Conservation (phyloP, 2,329 filamentous ascomycete genomes). For the Metarhizium rileyi region DNA sequence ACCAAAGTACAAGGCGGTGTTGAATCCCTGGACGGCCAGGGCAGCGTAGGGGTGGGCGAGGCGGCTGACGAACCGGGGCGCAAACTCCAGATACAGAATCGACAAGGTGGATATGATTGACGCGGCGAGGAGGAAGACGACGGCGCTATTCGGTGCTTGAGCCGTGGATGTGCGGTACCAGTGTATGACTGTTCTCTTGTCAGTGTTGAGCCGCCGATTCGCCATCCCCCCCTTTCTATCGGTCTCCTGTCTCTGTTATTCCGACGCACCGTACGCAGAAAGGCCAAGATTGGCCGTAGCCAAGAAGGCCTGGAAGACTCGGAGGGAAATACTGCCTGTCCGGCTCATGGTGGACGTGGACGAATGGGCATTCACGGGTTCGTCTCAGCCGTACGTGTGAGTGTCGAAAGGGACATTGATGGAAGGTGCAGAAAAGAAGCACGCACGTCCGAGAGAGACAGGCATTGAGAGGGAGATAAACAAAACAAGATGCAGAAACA, state of each 20-base stretch:
- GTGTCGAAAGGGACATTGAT: too few species aligned
- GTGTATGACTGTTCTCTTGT: conserved; percentile 38
- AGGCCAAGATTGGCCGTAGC: conserved; percentile 10
- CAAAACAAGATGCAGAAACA: too few species aligned
- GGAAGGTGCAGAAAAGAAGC: too few species aligned
- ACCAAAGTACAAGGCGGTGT: conserved; percentile 47
- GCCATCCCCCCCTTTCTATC: neutral
- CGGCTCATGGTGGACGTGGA: conserved; percentile 10
- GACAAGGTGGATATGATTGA: conserved; percentile 46
- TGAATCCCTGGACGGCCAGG: conserved; percentile 39
- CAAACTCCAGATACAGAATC: conserved; percentile 41
- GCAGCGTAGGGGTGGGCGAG: conserved; percentile 38
- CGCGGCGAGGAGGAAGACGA: conserved; percentile 49
- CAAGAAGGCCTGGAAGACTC: conserved; percentile 12
- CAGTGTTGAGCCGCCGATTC: neutral
- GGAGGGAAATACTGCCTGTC: conserved; percentile 8
- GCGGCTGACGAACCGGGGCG: conserved; percentile 34
- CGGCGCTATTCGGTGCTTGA: conserved; percentile 41
- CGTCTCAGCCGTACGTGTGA: neutral
- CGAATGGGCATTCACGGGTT: too few species aligned
- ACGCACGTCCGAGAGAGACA: too few species aligned
- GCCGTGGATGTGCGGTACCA: conserved; percentile 50
- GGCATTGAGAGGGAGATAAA: too few species aligned
- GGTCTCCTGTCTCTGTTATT: too few species aligned
- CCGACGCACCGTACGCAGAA: conserved; percentile 12